These are phyloP conservation scores for Cydonia oblonga DNA, from an alignment of 331 rosid genomes.

Conservation along the genomic window DNA sequence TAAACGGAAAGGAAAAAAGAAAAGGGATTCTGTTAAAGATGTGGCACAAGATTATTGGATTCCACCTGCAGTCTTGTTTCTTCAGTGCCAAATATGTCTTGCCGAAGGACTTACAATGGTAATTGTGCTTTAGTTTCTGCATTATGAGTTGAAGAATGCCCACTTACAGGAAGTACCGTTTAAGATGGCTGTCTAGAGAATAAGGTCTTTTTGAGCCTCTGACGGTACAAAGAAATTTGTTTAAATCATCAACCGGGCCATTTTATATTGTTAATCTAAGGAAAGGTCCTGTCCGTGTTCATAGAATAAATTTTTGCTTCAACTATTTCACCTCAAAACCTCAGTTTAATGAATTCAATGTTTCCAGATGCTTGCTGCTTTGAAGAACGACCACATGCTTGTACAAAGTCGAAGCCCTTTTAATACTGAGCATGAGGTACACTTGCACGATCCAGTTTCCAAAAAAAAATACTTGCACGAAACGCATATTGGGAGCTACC, in stretches of 20 bases:
- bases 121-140: slow-evolving; percentile 18
- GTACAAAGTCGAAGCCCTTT: slow-evolving; percentile 52
- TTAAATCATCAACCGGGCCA: not conserved
- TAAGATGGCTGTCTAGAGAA: not conserved
- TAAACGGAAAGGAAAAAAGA: slow-evolving; percentile 67
- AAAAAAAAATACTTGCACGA: not conserved
- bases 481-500: not conserved
- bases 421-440: slow-evolving; percentile 85
- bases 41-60: slow-evolving; percentile 43
- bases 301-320: slow-evolving; percentile 4
- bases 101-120: slow-evolving; percentile 90
- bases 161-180: slow-evolving; percentile 9
- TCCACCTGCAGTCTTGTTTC: slow-evolving; percentile 66
- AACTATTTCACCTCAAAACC: slow-evolving; percentile 8
- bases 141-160: not conserved
- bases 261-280: not conserved
- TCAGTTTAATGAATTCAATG: not conserved
- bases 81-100: slow-evolving; percentile 81
- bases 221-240: not conserved
- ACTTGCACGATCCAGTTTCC: not conserved
- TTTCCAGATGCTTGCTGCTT: slow-evolving; percentile 82
- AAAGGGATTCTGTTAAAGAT: slow-evolving; percentile 57
- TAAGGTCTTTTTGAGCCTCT: not conserved
- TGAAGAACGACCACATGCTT: slow-evolving; percentile 53
- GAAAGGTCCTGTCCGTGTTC: not conserved